Conservation (phyloP, 257 asterid genomes). For the Solanum virginianum region DNA sequence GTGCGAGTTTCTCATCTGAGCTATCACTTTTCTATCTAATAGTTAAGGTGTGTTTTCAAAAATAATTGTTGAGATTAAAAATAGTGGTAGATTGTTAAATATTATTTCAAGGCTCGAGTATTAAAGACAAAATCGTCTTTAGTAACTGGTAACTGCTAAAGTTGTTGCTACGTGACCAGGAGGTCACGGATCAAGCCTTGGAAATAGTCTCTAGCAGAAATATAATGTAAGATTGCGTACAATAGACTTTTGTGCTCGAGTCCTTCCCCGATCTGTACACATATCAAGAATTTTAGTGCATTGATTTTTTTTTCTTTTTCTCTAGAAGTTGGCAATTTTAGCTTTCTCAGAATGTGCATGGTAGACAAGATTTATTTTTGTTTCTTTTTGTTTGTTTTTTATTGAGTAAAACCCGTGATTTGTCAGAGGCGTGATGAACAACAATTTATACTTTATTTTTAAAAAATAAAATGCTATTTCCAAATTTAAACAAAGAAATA, state of each 20-base stretch:
- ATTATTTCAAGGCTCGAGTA: background rate
- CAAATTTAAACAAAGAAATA: background rate
- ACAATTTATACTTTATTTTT: background rate
- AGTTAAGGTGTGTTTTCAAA: too few relatives aligned
- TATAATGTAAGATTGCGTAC: too few relatives aligned
- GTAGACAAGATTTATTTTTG: background rate
- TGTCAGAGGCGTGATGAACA: background rate
- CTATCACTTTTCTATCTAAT: too few relatives aligned
- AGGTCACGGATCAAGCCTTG: too few relatives aligned
- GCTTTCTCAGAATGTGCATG: background rate
- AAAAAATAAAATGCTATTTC: background rate
- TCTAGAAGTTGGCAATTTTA: background rate
- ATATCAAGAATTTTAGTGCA: too few relatives aligned
- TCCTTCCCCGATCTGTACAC: too few relatives aligned
- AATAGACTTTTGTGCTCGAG: too few relatives aligned
- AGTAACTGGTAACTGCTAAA: too few relatives aligned
- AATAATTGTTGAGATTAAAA: too few relatives aligned
- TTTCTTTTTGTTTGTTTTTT: background rate
- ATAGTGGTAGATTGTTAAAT: background rate
- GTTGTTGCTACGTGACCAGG: too few relatives aligned
- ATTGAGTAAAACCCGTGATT: background rate
- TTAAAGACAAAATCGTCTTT: background rate
- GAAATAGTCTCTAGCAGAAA: too few relatives aligned
- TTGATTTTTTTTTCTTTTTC: background rate
- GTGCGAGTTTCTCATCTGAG: too few relatives aligned